phyloP scores from a whole-genome alignment of 495 filamentous ascomycete species.

The Penicillium crystallinum region DNA sequence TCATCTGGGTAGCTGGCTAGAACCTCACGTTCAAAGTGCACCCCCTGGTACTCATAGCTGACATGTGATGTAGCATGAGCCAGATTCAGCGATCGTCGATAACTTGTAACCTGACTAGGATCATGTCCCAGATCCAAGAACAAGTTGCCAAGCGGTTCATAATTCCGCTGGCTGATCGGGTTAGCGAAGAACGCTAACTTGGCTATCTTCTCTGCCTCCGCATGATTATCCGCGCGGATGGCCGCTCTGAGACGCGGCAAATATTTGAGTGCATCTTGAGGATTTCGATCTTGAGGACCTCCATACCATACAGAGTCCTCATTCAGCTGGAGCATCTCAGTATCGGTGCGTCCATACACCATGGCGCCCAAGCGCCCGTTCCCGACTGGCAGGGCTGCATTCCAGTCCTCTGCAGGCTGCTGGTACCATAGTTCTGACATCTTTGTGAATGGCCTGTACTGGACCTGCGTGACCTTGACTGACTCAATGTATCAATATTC shows the following conservation, averaged over 20 bases:
- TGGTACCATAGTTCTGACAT: slow-evolving; percentile 34
- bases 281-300: slow-evolving; percentile 41
- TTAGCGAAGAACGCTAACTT: slow-evolving; percentile 37
- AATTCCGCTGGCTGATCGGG: slow-evolving; percentile 42
- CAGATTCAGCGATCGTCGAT: slow-evolving; percentile 43
- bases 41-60: slow-evolving; percentile 30
- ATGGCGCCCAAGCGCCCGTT: slow-evolving; percentile 51
- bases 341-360: slow-evolving; percentile 41
- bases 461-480: not conserved
- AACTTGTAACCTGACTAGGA: slow-evolving; percentile 24
- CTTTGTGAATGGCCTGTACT: not conserved
- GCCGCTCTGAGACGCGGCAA: slow-evolving; percentile 36
- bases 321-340: slow-evolving; percentile 46
- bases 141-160: slow-evolving; percentile 43
- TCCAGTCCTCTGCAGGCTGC: slow-evolving; percentile 16
- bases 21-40: slow-evolving; percentile 29
- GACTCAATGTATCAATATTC: not conserved
- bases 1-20: slow-evolving; percentile 39
- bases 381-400: slow-evolving; percentile 40
- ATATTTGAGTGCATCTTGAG: slow-evolving; percentile 28
- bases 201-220: slow-evolving; percentile 38
- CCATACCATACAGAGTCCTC: slow-evolving; percentile 54
- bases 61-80: slow-evolving; percentile 30
- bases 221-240: slow-evolving; percentile 36
- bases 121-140: slow-evolving; percentile 43